A percentile compares a stretch with the other conserved stretches of the same genome.
Evolutionary conservation across 1,139 yeast species (phyloP).

Genomic region (Scheffersomyces insectosa): DNA sequence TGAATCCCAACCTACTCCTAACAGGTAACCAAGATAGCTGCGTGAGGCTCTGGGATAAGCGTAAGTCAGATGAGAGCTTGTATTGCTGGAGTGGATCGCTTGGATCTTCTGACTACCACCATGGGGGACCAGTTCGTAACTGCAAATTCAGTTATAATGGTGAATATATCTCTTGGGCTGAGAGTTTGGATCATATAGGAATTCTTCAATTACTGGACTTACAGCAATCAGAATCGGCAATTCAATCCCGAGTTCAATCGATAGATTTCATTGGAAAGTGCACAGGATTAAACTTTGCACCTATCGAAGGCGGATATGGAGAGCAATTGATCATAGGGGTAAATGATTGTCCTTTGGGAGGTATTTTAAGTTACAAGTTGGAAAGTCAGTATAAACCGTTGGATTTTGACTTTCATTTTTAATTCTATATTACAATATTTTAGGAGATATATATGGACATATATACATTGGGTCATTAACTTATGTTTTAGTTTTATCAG

Average conservation of each 20-base stretch:
- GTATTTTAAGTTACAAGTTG: constrained; percentile 50
- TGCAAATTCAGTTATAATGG: constrained; percentile 51
- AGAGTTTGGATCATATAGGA: constrained; percentile 61
- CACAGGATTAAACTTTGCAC: constrained; percentile 55
- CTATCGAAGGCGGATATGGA: constrained; percentile 44
- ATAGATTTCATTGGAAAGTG: constrained; percentile 61
- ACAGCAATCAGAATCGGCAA: constrained; percentile 11
- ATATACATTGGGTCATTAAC: no score
- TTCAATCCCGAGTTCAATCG: constrained; percentile 41
- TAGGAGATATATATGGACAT: no score
- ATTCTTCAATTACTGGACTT: constrained; percentile 41
- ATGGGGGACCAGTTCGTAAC: constrained; percentile 55
- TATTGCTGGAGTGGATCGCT: constrained; percentile 39
- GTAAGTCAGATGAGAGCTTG: constrained; percentile 27
- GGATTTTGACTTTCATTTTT: constrained; percentile 43
- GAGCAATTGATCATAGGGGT: constrained; percentile 55
- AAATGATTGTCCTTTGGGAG: constrained; percentile 59
- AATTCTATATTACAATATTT: constrained; percentile 2
- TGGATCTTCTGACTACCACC: constrained; percentile 20
- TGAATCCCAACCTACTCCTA: constrained; percentile 42
- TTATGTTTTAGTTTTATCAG: no score
- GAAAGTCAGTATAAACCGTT: constrained; percentile 37
- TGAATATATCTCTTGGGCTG: constrained; percentile 55
- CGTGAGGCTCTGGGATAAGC: constrained; percentile 54
- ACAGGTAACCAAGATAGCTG: constrained; percentile 67